These are phyloP conservation scores for Torulaspora microellipsoides DNA, from an alignment of 805 yeast genomes.

Conservation along the genomic window DNA sequence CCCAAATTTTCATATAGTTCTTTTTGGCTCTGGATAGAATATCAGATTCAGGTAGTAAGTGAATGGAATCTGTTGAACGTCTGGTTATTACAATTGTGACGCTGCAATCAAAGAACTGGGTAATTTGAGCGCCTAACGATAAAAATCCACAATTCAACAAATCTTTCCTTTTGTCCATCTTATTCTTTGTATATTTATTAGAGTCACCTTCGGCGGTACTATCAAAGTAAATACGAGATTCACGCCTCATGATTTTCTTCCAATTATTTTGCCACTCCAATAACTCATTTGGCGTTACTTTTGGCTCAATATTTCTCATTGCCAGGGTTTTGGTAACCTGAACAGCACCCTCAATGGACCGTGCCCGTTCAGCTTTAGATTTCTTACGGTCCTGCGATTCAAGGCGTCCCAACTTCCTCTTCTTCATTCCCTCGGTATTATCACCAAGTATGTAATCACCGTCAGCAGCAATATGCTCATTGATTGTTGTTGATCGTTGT, in stretches of 20 bases:
- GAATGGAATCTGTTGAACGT: constrained; percentile 43
- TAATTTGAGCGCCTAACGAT: constrained; percentile 51
- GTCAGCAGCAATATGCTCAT: constrained; percentile 4
- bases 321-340: constrained; percentile 20
- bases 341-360: constrained; percentile 37
- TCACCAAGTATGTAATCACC: constrained; percentile 7
- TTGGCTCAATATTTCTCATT: constrained; percentile 18
- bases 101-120: constrained; percentile 52
- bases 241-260: constrained; percentile 53
- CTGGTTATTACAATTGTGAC: constrained; percentile 78
- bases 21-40: constrained; percentile 59
- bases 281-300: constrained; percentile 37
- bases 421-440: constrained; percentile 13
- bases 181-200: constrained; percentile 18
- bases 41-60: constrained; percentile 48
- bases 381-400: constrained; percentile 23
- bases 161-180: constrained; percentile 28
- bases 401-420: constrained; percentile 25
- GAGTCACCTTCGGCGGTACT: constrained; percentile 34
- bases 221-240: constrained; percentile 60
- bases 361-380: constrained; percentile 24
- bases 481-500: constrained; percentile 7
- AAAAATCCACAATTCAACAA: constrained; percentile 32
- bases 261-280: constrained; percentile 61
- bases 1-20: constrained; percentile 77